A percentile compares a stretch with the other conserved stretches of the same genome.
Evolutionary conservation across 768 basidiomycete species (phyloP).

Genomic region (Tremella mesenterica): DNA sequence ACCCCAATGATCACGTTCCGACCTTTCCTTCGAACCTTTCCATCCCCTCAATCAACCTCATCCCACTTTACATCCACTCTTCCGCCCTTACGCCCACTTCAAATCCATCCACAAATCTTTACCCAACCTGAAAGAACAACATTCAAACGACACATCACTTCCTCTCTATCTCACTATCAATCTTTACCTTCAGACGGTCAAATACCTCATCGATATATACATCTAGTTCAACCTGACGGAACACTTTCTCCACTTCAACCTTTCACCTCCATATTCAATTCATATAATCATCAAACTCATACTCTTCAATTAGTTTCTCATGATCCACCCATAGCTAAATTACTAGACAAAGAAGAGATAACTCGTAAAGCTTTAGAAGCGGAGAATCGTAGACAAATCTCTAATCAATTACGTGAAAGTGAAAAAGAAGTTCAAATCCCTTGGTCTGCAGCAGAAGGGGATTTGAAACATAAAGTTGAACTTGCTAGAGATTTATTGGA

Average conservation of each 20-base stretch:
- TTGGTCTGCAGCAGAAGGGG: conserved; percentile 38
- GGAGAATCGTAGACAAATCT: conserved; percentile 22
- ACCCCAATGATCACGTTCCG: too few relatives aligned
- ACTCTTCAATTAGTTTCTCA: conserved; percentile 28
- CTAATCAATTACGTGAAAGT: conserved; percentile 20
- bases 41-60: too few relatives aligned
- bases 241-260: conserved; percentile 22
- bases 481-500: conserved; percentile 24
- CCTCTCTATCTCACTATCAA: not conserved
- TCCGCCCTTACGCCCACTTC: too few relatives aligned
- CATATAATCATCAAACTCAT: conserved; percentile 23
- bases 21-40: too few relatives aligned
- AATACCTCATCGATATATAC: conserved; percentile 34
- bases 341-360: conserved; percentile 27
- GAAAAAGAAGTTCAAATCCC: conserved; percentile 39
- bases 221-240: conserved; percentile 27
- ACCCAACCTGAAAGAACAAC: too few relatives aligned
- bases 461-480: conserved; percentile 33
- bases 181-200: conserved; percentile 10
- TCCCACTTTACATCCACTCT: too few relatives aligned
- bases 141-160: too few relatives aligned
- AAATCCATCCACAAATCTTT: too few relatives aligned
- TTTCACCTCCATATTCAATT: conserved; percentile 16
- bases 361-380: conserved; percentile 10
- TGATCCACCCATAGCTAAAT: conserved; percentile 30